Conservation (phyloP, 768 basidiomycete genomes). For the Tulasnella sp. region DNA sequence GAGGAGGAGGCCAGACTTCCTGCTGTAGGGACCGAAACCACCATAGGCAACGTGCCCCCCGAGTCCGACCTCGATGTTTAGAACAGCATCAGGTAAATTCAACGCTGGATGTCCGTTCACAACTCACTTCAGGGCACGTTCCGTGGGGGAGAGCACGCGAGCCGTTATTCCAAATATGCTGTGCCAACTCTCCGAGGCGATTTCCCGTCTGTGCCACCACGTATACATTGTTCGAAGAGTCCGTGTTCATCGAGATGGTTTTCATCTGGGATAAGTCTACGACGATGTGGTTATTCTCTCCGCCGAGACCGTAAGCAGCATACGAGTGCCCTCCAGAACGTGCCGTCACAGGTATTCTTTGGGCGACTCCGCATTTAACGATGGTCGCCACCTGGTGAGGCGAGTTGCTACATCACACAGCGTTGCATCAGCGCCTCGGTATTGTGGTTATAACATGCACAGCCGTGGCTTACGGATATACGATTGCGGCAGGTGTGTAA, state of each 20-base stretch:
- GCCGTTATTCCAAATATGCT: slow-evolving; percentile 31
- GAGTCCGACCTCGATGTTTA: slow-evolving; percentile 22
- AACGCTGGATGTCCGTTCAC: no score
- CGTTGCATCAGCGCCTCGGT: no score
- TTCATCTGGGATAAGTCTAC: slow-evolving; percentile 23
- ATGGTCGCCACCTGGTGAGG: slow-evolving; percentile 10
- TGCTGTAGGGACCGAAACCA: slow-evolving; percentile 20
- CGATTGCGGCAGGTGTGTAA: slow-evolving; percentile 18
- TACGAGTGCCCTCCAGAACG: slow-evolving; percentile 24
- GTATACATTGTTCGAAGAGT: slow-evolving; percentile 2
- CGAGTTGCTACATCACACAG: slow-evolving; percentile 1
- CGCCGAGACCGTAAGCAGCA: slow-evolving; percentile 21
- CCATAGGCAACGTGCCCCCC: slow-evolving; percentile 21
- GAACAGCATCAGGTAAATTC: slow-evolving; percentile 8
- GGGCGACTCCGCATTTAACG: slow-evolving; percentile 14
- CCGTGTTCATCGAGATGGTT: slow-evolving; percentile 19
- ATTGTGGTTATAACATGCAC: neutral
- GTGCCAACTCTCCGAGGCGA: slow-evolving; percentile 37
- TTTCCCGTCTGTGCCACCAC: slow-evolving; percentile 19
- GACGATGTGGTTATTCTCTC: slow-evolving; percentile 21
- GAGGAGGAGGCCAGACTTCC: slow-evolving; percentile 36
- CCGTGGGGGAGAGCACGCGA: slow-evolving; percentile 37
- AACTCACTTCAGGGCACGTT: slow-evolving; percentile 15
- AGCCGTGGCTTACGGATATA: slow-evolving; percentile 15
- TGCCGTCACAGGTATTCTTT: slow-evolving; percentile 15